Evolutionary conservation across 1,139 yeast genomes (phyloP).

Genomic region (Candida buenavistaensis): DNA sequence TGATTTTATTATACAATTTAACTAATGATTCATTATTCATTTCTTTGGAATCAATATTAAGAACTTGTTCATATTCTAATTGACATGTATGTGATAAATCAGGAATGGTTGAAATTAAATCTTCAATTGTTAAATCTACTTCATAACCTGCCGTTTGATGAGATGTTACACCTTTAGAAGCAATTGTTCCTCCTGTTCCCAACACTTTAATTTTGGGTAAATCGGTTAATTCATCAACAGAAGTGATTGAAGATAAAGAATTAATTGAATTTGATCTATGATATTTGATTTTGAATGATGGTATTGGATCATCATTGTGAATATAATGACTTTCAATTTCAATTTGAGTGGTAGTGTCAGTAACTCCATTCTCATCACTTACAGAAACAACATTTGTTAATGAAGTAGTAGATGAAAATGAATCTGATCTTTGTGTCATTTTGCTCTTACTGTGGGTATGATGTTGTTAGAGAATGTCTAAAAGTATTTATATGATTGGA

Average conservation of each 20-base stretch:
- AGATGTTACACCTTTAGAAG: constrained; percentile 57
- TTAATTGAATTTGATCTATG: constrained; percentile 16
- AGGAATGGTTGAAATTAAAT: constrained; percentile 57
- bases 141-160: constrained; percentile 68
- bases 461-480: too few relatives aligned
- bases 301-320: constrained; percentile 1
- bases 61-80: constrained; percentile 63
- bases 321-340: constrained; percentile 3
- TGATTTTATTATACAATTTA: constrained; percentile 39
- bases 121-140: constrained; percentile 67
- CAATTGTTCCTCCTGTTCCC: constrained; percentile 77
- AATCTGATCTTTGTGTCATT: neutral
- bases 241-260: constrained; percentile 8
- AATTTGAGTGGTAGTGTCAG: constrained; percentile 1
- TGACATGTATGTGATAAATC: constrained; percentile 59
- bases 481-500: constrained; percentile 1
- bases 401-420: neutral
- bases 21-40: constrained; percentile 45
- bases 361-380: neutral
- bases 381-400: neutral
- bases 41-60: constrained; percentile 67
- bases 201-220: constrained; percentile 54
- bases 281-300: constrained; percentile 17
- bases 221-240: constrained; percentile 1
- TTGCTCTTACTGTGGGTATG: too few relatives aligned